phyloP scores from a whole-genome alignment of 1,284 basidiomycete species.

The Athelia psychrophila region DNA sequence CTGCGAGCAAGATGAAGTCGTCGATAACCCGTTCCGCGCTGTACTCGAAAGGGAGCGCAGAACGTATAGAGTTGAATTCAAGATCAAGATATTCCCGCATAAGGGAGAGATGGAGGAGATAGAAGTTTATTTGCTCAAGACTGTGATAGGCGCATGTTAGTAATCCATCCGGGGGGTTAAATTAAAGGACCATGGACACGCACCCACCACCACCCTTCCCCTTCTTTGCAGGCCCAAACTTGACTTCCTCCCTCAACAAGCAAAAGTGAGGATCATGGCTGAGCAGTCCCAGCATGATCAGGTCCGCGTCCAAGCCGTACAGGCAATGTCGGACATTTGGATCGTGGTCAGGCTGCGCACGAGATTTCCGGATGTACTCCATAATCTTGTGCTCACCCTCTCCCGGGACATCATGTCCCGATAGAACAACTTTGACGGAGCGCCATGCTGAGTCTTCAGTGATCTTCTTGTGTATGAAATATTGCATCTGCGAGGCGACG shows the following conservation, averaged over 20 bases:
- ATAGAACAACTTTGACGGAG: conserved; percentile 89
- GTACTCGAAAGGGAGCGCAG: conserved; percentile 65
- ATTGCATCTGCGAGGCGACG: conserved; percentile 88
- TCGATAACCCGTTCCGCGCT: conserved; percentile 94
- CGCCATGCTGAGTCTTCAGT: conserved; percentile 95
- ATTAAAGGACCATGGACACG: conserved; percentile 22
- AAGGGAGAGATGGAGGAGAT: conserved; percentile 90
- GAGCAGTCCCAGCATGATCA: conserved; percentile 96
- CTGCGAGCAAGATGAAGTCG: conserved; percentile 95
- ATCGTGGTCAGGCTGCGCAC: conserved; percentile 94
- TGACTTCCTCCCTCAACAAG: conserved; percentile 95
- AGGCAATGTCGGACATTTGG: conserved; percentile 95
- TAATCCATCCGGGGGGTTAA: background rate
- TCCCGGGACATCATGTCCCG: conserved; percentile 98
- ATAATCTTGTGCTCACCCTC: conserved; percentile 99
- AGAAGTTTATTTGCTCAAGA: conserved; percentile 89
- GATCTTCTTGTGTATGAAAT: conserved; percentile 98
- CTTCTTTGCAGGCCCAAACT: conserved; percentile 84
- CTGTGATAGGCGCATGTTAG: conserved; percentile 37
- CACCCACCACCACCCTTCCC: conserved; percentile 71
- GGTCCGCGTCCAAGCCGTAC: conserved; percentile 97
- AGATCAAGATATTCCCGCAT: conserved; percentile 97
- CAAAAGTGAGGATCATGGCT: conserved; percentile 99
- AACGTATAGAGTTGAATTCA: conserved; percentile 79
- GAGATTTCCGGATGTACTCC: conserved; percentile 95